phyloP scores from a whole-genome alignment of 1,139 yeast genomes.

The Saccharomyces hybrid region DNA sequence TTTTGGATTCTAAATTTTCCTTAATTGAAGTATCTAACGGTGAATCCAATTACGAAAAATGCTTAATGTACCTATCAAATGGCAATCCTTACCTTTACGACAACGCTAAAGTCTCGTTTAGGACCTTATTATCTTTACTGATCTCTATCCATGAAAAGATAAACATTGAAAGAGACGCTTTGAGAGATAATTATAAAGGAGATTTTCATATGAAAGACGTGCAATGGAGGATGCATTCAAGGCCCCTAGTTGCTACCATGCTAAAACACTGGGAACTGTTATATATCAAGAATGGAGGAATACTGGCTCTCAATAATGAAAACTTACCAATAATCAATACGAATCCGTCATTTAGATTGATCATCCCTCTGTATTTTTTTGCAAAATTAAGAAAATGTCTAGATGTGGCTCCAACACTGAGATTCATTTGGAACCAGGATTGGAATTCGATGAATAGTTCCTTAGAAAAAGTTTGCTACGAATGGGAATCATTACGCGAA shows the following conservation, averaged over 20 bases:
- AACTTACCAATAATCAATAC: slow-evolving; percentile 40
- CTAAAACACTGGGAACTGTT: slow-evolving; percentile 59
- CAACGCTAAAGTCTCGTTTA: slow-evolving; percentile 41
- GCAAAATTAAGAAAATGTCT: slow-evolving; percentile 58
- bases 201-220: slow-evolving; percentile 37
- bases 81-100: slow-evolving; percentile 36
- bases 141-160: slow-evolving; percentile 32
- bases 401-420: slow-evolving; percentile 50
- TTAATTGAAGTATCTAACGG: slow-evolving; percentile 56
- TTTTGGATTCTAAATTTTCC: slow-evolving; percentile 42
- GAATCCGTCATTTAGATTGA: slow-evolving; percentile 52
- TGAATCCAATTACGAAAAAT: slow-evolving; percentile 42
- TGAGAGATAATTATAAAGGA: slow-evolving; percentile 22
- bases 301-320: slow-evolving; percentile 42
- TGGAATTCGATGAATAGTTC: slow-evolving; percentile 57
- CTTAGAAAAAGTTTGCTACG: slow-evolving; percentile 37
- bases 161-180: slow-evolving; percentile 41
- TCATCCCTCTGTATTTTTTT: slow-evolving; percentile 55
- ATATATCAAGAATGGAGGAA: slow-evolving; percentile 55
- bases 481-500: slow-evolving; percentile 44
- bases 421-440: slow-evolving; percentile 51
- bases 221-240: slow-evolving; percentile 55
- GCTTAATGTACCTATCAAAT: slow-evolving; percentile 43
- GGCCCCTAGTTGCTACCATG: slow-evolving; percentile 48
- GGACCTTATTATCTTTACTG: slow-evolving; percentile 56